phyloP scores from a whole-genome alignment of 2,329 filamentous ascomycete species.

The Aspergillus sp. region DNA sequence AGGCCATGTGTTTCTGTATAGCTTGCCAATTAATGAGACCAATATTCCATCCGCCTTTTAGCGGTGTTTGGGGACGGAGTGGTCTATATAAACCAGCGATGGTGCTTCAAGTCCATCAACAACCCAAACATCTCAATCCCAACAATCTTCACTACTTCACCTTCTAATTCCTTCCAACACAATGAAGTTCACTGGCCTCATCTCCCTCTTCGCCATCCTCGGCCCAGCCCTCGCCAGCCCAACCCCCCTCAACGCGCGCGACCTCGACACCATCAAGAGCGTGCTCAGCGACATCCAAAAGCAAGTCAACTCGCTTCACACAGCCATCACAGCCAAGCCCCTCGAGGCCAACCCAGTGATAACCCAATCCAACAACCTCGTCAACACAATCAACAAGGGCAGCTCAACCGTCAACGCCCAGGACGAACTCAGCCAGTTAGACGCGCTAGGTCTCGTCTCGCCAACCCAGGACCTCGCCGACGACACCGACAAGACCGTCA shows the following conservation, averaged over 20 bases:
- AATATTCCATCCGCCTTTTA: too few species aligned
- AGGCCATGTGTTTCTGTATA: too few species aligned
- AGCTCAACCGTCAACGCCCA: constrained; percentile 10
- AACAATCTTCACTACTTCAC: too few species aligned
- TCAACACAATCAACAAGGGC: constrained; percentile 13
- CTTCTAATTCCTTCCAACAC: not conserved
- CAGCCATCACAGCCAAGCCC: not conserved
- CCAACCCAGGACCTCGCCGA: constrained; percentile 14
- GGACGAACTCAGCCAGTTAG: constrained; percentile 3
- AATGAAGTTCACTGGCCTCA: constrained; percentile 9
- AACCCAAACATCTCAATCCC: too few species aligned
- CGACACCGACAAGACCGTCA: constrained; percentile 7
- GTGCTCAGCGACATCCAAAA: constrained; percentile 13
- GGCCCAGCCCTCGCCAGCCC: constrained; percentile 12
- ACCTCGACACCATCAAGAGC: constrained; percentile 11
- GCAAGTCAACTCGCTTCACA: constrained; percentile 13
- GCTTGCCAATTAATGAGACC: too few species aligned
- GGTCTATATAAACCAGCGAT: too few species aligned
- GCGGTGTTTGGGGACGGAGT: accelerated
- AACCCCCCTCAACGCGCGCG: not conserved
- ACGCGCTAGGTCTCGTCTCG: constrained; percentile 15
- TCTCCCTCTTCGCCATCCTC: not conserved
- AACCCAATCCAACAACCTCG: constrained; percentile 8
- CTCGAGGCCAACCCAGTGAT: constrained; percentile 5
- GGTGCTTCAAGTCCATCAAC: too few species aligned